A percentile compares a stretch with the other conserved stretches of the same genome.
These are phyloP conservation scores for Gymnopilus junonius DNA, from an alignment of 768 basidiomycete species.

Conservation along the genomic window DNA sequence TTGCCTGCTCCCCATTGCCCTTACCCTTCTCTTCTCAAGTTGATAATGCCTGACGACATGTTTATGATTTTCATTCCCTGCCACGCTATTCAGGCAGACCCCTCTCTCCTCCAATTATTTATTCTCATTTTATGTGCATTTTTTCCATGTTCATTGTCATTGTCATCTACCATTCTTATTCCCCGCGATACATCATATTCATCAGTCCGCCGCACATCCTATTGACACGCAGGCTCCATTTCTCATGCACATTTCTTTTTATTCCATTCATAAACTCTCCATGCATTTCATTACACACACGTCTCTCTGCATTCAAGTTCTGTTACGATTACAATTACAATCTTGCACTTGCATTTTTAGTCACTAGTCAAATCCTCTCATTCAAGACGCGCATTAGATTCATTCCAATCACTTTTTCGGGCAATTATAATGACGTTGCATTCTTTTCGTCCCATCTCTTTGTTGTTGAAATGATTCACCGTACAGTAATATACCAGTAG, in stretches of 20 bases:
- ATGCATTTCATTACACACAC: background rate
- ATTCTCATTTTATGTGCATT: background rate
- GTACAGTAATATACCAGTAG: background rate
- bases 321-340: background rate
- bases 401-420: background rate
- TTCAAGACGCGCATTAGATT: background rate
- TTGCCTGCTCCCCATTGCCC: background rate
- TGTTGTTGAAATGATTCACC: background rate
- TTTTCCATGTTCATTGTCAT: background rate
- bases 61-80: background rate
- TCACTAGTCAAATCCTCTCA: background rate
- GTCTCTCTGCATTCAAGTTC: background rate
- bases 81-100: background rate
- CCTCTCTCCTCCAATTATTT: background rate
- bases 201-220: background rate
- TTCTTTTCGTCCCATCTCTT: background rate
- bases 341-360: background rate
- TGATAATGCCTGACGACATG: background rate
- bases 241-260: background rate
- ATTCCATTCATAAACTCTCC: background rate
- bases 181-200: background rate
- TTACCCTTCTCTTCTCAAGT: background rate
- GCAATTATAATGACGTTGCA: constrained; percentile 6
- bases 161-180: background rate
- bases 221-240: background rate